These are phyloP conservation scores for Thermothielavioides terrestris DNA, from an alignment of 495 filamentous ascomycete genomes.

Conservation along the genomic window DNA sequence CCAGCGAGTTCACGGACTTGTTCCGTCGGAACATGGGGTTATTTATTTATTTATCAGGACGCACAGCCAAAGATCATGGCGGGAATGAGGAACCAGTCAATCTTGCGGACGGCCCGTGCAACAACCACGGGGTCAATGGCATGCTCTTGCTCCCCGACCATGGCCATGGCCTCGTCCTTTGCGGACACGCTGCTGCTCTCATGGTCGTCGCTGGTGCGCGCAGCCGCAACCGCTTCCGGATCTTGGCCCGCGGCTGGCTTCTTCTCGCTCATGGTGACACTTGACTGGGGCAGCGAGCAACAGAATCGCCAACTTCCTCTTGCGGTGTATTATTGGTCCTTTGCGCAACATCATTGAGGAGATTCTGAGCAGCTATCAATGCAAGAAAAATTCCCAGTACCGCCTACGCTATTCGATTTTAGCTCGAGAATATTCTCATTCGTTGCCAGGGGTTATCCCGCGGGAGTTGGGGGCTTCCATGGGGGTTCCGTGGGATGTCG, in stretches of 20 bases:
- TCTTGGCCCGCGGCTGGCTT: not conserved
- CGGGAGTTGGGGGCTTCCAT: no score
- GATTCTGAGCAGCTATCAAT: no score
- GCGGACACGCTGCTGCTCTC: not conserved
- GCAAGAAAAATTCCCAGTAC: no score
- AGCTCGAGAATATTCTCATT: no score
- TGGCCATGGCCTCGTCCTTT: conserved; percentile 29
- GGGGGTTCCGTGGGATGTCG: no score
- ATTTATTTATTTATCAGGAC: no score
- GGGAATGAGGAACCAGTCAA: conserved; percentile 62
- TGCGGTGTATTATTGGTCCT: no score
- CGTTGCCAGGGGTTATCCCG: no score
- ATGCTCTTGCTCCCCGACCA: conserved; percentile 30
- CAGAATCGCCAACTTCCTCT: not conserved
- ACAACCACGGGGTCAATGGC: conserved; percentile 44
- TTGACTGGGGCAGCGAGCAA: not conserved
- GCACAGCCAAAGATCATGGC: conserved; percentile 56
- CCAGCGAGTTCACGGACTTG: no score
- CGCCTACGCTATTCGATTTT: no score
- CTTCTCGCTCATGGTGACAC: not conserved
- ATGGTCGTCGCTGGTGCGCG: not conserved
- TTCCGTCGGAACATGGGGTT: no score
- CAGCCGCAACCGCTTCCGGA: not conserved
- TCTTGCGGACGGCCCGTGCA: conserved; percentile 56
- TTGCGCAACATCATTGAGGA: no score